Evolutionary conservation across 2,329 filamentous ascomycete genomes (phyloP), one percentile per base, ranked within the genome.

Genomic region (Ceratocystis albifundus): DNA sequence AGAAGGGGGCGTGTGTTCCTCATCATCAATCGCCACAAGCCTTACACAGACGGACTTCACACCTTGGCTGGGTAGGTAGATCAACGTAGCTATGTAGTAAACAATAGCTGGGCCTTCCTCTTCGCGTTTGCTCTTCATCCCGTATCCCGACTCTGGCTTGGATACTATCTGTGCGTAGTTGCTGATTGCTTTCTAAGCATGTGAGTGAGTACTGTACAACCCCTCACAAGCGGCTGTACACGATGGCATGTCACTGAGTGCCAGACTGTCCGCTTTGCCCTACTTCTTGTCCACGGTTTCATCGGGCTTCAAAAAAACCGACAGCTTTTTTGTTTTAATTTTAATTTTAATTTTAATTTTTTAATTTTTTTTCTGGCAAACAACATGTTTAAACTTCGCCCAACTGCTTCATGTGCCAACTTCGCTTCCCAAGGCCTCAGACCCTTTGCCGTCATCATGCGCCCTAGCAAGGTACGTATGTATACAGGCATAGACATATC

Each of bases 391-490:
- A 48, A 48, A 55, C 50, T 55, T 15, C 50, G 50, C 50, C 12
- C 20, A 55, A 55, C 46, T 57, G 53, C 53, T 57, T 17, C 53
- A 57, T 57, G 53, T 57, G 53, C 50, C 12, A 22, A 55, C 50
- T 25, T 55, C 53, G 53, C 53, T 57, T 57, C 53, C 30, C 20
- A 30, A 28, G 53, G 53, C 53, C 53, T 57, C 53, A 57, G 53
- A 57, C 53, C 53, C 53, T 57, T 57, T 57, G 53, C 53, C 53
- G 53, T 57, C 53, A 57, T 57, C 53, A 57, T 57, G 53, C 53
- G 53, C 53, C 53, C 53, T 57, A 55, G 50, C 50, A 30, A 55
- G 50, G 50, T 20, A 48, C 12, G 30, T 48, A 17, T 20, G 50
- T 20, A 28, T 25, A 12, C 20, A 55, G 20, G n/a, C 7, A 15